phyloP scores from a whole-genome alignment of 345 rosid species.

The Boechera retrofracta region DNA sequence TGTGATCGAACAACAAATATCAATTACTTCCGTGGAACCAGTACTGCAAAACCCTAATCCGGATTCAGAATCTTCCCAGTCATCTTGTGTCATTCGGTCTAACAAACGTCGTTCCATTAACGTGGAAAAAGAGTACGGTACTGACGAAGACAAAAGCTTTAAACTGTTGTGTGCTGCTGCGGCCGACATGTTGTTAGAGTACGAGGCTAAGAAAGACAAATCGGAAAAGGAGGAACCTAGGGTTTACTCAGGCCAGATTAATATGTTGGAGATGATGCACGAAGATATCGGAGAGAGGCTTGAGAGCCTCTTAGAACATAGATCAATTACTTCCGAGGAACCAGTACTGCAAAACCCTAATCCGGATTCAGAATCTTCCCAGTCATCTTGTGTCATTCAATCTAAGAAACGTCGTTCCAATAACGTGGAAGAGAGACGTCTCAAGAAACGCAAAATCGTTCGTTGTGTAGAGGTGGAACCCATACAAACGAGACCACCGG shows the following conservation, averaged over 20 bases:
- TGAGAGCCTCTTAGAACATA: background rate
- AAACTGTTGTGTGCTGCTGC: background rate
- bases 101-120: too few relatives aligned
- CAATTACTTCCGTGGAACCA: too few relatives aligned
- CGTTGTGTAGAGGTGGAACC: background rate
- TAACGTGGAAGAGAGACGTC: background rate
- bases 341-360: background rate
- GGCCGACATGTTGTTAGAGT: background rate
- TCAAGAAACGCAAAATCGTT: background rate
- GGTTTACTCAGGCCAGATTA: background rate
- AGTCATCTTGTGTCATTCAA: background rate
- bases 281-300: background rate
- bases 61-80: background rate
- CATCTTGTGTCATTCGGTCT: background rate
- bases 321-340: background rate
- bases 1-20: background rate
- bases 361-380: background rate
- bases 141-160: background rate
- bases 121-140: background rate
- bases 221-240: background rate
- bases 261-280: background rate
- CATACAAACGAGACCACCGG: background rate
- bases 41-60: too few relatives aligned
- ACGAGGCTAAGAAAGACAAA: background rate
- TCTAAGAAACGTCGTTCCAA: too few relatives aligned